These are phyloP conservation scores for Diaporthe destruens DNA, from an alignment of 2,329 filamentous ascomycete species.

Conservation along the genomic window DNA sequence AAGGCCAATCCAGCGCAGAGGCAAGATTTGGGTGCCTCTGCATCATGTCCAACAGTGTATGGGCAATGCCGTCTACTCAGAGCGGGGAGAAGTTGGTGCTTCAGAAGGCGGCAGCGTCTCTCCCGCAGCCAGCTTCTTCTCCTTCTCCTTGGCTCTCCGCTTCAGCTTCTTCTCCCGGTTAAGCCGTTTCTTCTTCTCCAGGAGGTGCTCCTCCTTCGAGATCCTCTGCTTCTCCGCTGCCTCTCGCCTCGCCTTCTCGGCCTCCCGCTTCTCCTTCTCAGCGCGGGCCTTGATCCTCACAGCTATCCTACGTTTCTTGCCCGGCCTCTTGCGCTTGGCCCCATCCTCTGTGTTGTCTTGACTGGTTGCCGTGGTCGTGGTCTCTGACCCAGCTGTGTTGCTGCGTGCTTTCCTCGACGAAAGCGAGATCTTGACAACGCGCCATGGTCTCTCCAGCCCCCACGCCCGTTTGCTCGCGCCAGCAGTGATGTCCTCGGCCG, in stretches of 20 bases:
- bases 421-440: constrained; percentile 60
- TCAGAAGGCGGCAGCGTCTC: constrained; percentile 18
- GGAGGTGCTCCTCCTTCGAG: constrained; percentile 68
- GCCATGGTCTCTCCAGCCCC: constrained; percentile 73
- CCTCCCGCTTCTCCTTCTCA: constrained; percentile 49
- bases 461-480: constrained; percentile 61
- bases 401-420: constrained; percentile 45
- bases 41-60: neutral
- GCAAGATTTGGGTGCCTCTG: neutral
- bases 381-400: neutral
- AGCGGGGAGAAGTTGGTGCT: neutral
- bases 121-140: constrained; percentile 57
- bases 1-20: neutral
- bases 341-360: constrained; percentile 36
- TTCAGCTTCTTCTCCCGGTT: constrained; percentile 72
- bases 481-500: constrained; percentile 62
- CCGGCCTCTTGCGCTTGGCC: constrained; percentile 60
- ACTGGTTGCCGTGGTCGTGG: constrained; percentile 37
- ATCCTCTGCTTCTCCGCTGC: constrained; percentile 54
- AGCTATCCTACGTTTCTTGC: constrained; percentile 70
- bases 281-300: constrained; percentile 60
- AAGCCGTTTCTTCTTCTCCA: constrained; percentile 72
- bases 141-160: constrained; percentile 68
- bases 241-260: constrained; percentile 49
- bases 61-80: constrained; percentile 9